Evolutionary conservation across 257 asterid genomes (phyloP).

Genomic region (Verbena officinalis): DNA sequence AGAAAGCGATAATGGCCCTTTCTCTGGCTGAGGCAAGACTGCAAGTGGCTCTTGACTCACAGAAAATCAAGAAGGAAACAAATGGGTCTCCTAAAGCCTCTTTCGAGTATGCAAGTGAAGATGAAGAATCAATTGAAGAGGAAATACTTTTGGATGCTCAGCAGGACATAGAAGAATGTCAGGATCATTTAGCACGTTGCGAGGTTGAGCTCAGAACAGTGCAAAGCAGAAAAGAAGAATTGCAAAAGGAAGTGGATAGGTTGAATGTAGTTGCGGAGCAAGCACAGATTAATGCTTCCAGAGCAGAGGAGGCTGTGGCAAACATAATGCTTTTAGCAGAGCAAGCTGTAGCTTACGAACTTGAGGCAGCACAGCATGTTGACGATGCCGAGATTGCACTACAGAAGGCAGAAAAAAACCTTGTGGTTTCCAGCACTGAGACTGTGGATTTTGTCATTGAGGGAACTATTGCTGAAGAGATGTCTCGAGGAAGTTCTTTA

Average conservation of each 20-base stretch:
- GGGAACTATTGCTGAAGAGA: slow-evolving; percentile 45
- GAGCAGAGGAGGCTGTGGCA: slow-evolving; percentile 93
- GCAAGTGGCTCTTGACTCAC: slow-evolving; percentile 58
- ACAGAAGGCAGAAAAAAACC: slow-evolving; percentile 81
- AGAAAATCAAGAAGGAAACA: slow-evolving; percentile 44
- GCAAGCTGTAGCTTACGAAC: slow-evolving; percentile 93
- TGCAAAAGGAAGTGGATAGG: slow-evolving; percentile 84
- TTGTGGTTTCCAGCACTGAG: slow-evolving; percentile 51
- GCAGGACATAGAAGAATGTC: slow-evolving; percentile 60
- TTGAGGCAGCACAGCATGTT: slow-evolving; percentile 84
- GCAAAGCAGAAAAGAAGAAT: slow-evolving; percentile 76
- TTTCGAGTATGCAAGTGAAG: slow-evolving; percentile 34
- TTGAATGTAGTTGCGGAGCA: slow-evolving; percentile 71
- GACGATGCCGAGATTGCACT: slow-evolving; percentile 83
- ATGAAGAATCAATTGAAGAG: slow-evolving; percentile 49
- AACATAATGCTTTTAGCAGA: slow-evolving; percentile 96
- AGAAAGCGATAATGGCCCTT: slow-evolving; percentile 66
- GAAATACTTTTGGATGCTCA: slow-evolving; percentile 62
- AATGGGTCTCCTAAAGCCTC: slow-evolving; percentile 33
- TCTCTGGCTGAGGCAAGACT: slow-evolving; percentile 86
- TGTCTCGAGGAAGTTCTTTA: slow-evolving; percentile 46
- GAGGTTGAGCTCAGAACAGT: slow-evolving; percentile 72
- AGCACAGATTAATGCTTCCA: slow-evolving; percentile 58
- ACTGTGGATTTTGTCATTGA: slow-evolving; percentile 48
- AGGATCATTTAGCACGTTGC: slow-evolving; percentile 56